Base-by-base conservation (phyloP, 805 yeast genomes). In the Starmera quercuum region DNA sequence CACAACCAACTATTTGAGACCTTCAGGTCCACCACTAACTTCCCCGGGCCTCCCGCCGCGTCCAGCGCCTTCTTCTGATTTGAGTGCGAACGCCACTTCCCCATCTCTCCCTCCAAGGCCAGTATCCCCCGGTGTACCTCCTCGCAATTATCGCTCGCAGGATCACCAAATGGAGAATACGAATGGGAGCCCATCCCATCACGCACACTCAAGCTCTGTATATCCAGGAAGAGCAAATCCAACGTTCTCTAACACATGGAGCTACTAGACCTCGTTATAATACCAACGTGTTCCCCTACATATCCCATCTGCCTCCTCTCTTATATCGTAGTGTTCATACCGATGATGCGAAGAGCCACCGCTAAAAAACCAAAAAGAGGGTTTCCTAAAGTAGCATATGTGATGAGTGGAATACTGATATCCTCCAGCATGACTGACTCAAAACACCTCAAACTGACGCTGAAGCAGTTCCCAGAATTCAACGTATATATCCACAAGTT, bases 391-490 rank as follows among this genome's bases (percentile, higher is more conserved):
- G n/a, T 8, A 12, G 12, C 17, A 9, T 15, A 15, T 30, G 18
- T n/a, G 14, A 20, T 20, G 10, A 5, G 22, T 24, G 14, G 5
- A 26, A 13, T 21, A n/a, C 31, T 14, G 22, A 25, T 11, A 25
- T 30, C n/a, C 9, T 6, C 26, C 17, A n/a, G n/a, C n/a, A n/a
- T n/a, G n/a, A n/a, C n/a, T n/a, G n/a, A n/a, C n/a, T n/a, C 15
- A 3, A 23, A 26, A 31, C 13, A 16, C 9, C 18, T 19, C n/a
- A 13, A 20, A 10, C 15, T 40, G 16, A 16, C 26, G 12, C 36
- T 70, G 23, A 80, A 80, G 6, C 81, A 73, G 50, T 75, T 64
- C 44, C 61, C 61, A 7, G 51, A 60, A 5, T 45, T 41, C 32
- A 42, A 40, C 7, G 56, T 74, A 5, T 49, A 55, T 16, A 42